Evolutionary conservation across 1,284 basidiomycete species (phyloP).

Genomic region (Irpex lacteus): DNA sequence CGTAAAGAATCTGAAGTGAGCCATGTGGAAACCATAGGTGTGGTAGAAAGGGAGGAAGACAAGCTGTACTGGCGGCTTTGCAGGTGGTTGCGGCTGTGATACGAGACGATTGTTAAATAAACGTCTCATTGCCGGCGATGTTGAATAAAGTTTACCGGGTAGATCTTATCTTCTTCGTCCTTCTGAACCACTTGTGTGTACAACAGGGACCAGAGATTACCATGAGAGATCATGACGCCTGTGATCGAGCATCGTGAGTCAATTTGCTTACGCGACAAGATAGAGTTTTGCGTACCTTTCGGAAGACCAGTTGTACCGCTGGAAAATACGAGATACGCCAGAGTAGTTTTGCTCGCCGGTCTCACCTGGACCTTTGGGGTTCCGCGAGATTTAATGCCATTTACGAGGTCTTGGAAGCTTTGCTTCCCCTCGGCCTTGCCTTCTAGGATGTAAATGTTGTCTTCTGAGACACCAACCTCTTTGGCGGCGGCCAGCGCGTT

Average conservation of each 20-base stretch:
- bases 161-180: constrained; percentile 26
- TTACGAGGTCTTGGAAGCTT: constrained; percentile 46
- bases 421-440: constrained; percentile 38
- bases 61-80: constrained; percentile 44
- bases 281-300: constrained; percentile 50
- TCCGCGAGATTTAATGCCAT: constrained; percentile 34
- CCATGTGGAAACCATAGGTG: constrained; percentile 56
- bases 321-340: constrained; percentile 74
- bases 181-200: constrained; percentile 34
- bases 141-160: constrained; percentile 24
- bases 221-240: constrained; percentile 78
- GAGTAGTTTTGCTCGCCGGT: constrained; percentile 49
- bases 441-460: constrained; percentile 53
- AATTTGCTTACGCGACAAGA: not conserved
- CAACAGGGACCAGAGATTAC: constrained; percentile 56
- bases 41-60: constrained; percentile 71
- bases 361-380: constrained; percentile 41
- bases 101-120: too few species aligned
- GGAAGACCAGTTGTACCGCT: constrained; percentile 77
- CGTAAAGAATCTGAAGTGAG: constrained; percentile 47
- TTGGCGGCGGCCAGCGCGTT: constrained; percentile 48
- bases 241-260: not conserved
- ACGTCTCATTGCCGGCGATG: too few species aligned
- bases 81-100: constrained; percentile 40
- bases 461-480: constrained; percentile 46